Evolutionary conservation across 495 filamentous ascomycete species (phyloP).

Genomic region (Trichoderma gamsii): DNA sequence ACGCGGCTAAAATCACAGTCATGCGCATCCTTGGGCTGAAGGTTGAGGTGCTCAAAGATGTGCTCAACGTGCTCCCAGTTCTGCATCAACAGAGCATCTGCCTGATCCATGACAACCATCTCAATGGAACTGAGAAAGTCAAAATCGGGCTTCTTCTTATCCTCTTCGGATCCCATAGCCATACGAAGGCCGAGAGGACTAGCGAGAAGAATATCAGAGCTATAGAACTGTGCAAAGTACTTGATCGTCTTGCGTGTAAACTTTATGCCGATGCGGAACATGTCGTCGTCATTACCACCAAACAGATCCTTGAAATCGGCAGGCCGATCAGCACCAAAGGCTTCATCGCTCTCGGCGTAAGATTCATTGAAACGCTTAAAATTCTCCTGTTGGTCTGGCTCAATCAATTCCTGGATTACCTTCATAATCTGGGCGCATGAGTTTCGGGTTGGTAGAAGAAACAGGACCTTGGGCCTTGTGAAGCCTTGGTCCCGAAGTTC

Average conservation of each 20-base stretch:
- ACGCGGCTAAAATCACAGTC: conserved; percentile 92
- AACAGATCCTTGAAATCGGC: conserved; percentile 89
- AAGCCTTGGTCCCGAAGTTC: conserved; percentile 94
- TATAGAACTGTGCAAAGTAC: conserved; percentile 92
- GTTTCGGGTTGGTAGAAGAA: conserved; percentile 81
- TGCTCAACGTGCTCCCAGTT: conserved; percentile 95
- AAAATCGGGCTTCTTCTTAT: conserved; percentile 69
- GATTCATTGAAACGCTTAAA: conserved; percentile 81
- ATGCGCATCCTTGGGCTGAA: conserved; percentile 82
- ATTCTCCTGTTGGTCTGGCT: conserved; percentile 91
- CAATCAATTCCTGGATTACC: conserved; percentile 61
- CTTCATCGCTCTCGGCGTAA: conserved; percentile 60
- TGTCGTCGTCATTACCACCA: conserved; percentile 89
- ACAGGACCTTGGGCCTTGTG: conserved; percentile 85
- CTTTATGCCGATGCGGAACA: conserved; percentile 88
- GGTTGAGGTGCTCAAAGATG: conserved; percentile 86
- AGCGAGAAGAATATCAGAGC: conserved; percentile 88
- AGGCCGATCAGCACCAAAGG: conserved; percentile 67
- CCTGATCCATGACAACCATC: conserved; percentile 81
- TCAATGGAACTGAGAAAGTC: conserved; percentile 94
- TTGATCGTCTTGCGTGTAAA: conserved; percentile 94
- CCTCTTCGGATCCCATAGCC: conserved; percentile 70
- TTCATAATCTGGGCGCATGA: conserved; percentile 73
- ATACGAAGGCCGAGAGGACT: conserved; percentile 84
- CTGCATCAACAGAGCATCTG: conserved; percentile 92